Percentiles rank a stretch among this genome's conserved stretches.
Conservation (phyloP, 768 basidiomycete genomes). For the Auricularia sp. region DNA sequence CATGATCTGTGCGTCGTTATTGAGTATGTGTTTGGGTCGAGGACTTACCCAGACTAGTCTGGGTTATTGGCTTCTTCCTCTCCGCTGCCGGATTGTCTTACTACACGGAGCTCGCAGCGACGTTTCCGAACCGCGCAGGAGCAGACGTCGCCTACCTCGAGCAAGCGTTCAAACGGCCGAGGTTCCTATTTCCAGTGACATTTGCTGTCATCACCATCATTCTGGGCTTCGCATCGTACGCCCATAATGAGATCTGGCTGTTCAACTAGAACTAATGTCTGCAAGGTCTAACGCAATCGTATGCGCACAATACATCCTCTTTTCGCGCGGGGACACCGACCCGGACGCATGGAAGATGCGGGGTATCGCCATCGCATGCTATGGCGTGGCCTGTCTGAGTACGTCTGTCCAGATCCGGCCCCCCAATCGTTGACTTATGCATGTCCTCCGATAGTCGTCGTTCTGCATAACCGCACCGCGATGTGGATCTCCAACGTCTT, state of each 20-base stretch:
- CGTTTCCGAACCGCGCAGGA: not conserved
- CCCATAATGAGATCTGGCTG: not conserved
- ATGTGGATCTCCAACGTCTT: not conserved
- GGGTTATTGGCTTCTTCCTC: not conserved
- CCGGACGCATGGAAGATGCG: slow-evolving; percentile 14
- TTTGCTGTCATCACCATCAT: not conserved
- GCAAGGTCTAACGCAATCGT: slow-evolving; percentile 14
- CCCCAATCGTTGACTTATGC: slow-evolving; percentile 19
- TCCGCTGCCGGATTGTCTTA: not conserved
- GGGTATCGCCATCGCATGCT: slow-evolving; percentile 9
- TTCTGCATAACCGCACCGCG: not conserved
- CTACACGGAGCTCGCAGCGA: not conserved
- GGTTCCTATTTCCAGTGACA: not conserved
- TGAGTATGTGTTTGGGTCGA: too few relatives aligned
- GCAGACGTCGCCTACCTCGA: not conserved
- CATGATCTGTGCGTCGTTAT: not conserved
- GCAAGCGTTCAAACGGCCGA: not conserved
- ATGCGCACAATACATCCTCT: slow-evolving; percentile 19
- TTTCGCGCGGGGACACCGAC: slow-evolving; percentile 12
- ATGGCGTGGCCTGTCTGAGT: not conserved
- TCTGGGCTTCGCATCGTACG: not conserved
- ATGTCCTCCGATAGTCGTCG: slow-evolving; percentile 11
- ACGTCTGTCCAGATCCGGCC: slow-evolving; percentile 11
- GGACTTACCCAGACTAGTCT: not conserved
- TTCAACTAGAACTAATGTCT: not conserved